A percentile compares a stretch with the other conserved stretches of the same genome.
These are phyloP conservation scores for Ascocoryne sarcoides DNA, from an alignment of 2,329 filamentous ascomycete species.

Conservation along the genomic window DNA sequence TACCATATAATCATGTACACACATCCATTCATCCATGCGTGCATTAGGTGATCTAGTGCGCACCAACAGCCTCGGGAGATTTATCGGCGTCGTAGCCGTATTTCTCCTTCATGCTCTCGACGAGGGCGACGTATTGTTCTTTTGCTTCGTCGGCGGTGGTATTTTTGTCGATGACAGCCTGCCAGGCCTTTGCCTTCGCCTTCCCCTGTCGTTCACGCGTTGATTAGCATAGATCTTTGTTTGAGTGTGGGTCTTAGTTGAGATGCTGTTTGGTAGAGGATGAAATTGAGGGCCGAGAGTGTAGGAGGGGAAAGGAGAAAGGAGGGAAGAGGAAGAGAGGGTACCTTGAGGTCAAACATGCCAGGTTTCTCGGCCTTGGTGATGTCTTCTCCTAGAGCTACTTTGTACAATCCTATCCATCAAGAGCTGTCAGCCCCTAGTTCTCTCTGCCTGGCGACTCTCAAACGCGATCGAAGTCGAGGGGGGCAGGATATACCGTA, in stretches of 20 bases:
- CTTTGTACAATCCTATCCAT: constrained; percentile 48
- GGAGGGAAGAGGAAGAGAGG: constrained; percentile 28
- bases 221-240: too few species aligned
- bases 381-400: constrained; percentile 49
- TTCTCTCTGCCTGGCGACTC: too few species aligned
- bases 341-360: constrained; percentile 57
- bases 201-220: constrained; percentile 62
- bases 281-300: too few species aligned
- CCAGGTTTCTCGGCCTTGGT: constrained; percentile 48
- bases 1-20: too few species aligned
- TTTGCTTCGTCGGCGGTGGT: constrained; percentile 58
- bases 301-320: constrained; percentile 27
- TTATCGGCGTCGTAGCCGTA: constrained; percentile 60
- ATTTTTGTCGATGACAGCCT: constrained; percentile 57
- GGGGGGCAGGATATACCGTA: constrained; percentile 23
- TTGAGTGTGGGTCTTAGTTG: too few species aligned
- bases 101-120: constrained; percentile 62
- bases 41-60: too few species aligned
- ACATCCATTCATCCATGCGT: too few species aligned
- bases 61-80: constrained; percentile 47
- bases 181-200: constrained; percentile 72
- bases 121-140: constrained; percentile 63
- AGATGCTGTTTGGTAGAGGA: too few species aligned
- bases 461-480: too few species aligned
- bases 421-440: constrained; percentile 2